Conservation (phyloP, 129 eudicot genomes). For the Chrysanthemum lavandulifolium region DNA sequence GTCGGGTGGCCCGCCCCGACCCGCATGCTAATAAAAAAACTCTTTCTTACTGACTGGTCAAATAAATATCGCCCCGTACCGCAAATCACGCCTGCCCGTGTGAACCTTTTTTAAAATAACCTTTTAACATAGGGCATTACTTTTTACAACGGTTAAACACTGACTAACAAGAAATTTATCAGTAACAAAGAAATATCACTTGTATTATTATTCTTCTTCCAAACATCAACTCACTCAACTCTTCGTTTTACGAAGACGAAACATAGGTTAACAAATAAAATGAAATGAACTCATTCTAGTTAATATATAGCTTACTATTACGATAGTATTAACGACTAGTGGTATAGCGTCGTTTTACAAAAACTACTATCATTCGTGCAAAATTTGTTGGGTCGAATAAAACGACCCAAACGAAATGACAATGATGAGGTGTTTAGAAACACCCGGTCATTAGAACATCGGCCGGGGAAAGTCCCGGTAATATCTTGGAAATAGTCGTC, state of each 20-base stretch:
- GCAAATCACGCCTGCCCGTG: constrained; percentile 43
- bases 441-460: constrained; percentile 46
- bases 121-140: not conserved
- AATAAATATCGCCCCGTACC: constrained; percentile 21
- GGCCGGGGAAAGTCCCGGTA: constrained; percentile 37
- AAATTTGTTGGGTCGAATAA: constrained; percentile 36
- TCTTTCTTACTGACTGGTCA: constrained; percentile 28
- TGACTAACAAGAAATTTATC: not conserved
- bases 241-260: constrained; percentile 23
- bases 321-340: constrained; percentile 11
- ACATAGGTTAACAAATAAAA: constrained; percentile 12
- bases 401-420: constrained; percentile 22
- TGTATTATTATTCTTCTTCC: constrained; percentile 24
- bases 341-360: constrained; percentile 7
- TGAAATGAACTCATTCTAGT: not conserved
- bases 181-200: constrained; percentile 1
- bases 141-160: not conserved
- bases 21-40: constrained; percentile 24
- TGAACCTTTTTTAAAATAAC: not conserved
- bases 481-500: constrained; percentile 61
- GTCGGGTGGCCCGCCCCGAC: constrained; percentile 16
- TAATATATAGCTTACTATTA: constrained; percentile 19
- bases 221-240: constrained; percentile 35
- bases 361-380: constrained; percentile 36
- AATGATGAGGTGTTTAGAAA: not conserved